Evolutionary conservation across 768 basidiomycete species (phyloP), one percentile per base, ranked within the genome.

Genomic region (Lactarius pseudohatsudake): DNA sequence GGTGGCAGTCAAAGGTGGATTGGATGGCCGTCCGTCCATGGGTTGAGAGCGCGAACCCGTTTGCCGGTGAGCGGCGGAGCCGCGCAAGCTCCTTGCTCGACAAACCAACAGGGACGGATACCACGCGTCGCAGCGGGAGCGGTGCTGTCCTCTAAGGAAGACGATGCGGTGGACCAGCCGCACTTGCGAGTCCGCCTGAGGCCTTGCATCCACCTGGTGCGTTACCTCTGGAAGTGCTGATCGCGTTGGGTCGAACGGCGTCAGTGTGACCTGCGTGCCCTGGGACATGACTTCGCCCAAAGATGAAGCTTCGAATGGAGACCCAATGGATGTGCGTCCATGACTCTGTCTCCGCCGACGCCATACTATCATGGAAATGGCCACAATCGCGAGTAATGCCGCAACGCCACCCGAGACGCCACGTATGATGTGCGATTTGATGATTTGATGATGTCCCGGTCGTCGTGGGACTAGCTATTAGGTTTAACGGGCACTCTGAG

Each of bases 1-100:
- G n/a, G 30, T 22, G 15, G 8, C 10, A 26, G 6, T 16, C 18
- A 32, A 47, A 20, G 45, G 22, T 4, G 41, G 5, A 4, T 3
- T 40, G 4, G 34, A 45, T 1, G 15, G 61, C 22, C 34, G 36
- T n/a, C 18, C 58, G 36, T 43, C n/a, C 18, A 26, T n/a, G 30
- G 18, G 26, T n/a, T 55, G 57, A 32, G 40, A 41, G 3, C 28
- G 55, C 10, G 40, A 57, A 57, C 11, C 20, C 34, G 30, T 63
- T 61, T 26, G 61, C 10, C 15, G 15, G 13, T 6, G 40, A 40
- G 41, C 61, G 61, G 10, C 34, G 34, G 34, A 61, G 34, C 22
- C 53, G 65, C n/a, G 65, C 65, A 16, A 66, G 61, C 57, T 69
- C 45, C 45, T 66, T 69, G 50, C 40, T 22, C 1, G 65, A 53